A percentile compares a stretch with the other conserved stretches of the same genome.
Conservation (phyloP, 306 rosid species). For the Fagus sylvatica region DNA sequence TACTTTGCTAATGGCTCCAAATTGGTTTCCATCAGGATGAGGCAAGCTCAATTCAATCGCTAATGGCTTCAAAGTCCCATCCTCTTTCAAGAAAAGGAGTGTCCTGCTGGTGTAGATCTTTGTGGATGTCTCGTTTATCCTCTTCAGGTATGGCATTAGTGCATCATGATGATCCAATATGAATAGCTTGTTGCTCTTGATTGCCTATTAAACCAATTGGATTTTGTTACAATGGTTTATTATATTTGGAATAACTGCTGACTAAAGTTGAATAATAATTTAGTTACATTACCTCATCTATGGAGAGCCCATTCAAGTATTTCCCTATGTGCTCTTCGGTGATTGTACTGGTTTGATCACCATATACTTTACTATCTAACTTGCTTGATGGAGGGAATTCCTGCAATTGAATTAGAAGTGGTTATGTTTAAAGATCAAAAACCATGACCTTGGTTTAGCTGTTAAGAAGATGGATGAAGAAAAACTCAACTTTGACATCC, state of each 20-base stretch:
- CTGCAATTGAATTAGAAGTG: constrained; percentile 32
- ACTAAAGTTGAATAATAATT: not conserved
- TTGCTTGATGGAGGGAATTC: constrained; percentile 72
- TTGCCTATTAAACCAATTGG: constrained; percentile 45
- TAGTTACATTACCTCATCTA: constrained; percentile 46
- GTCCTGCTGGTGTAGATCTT: constrained; percentile 69
- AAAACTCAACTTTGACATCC: not conserved
- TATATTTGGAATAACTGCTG: not conserved
- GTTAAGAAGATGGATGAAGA: not conserved
- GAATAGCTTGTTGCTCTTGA: constrained; percentile 49
- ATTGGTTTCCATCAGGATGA: constrained; percentile 47
- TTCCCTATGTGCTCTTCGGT: constrained; percentile 43
- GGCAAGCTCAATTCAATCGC: constrained; percentile 69
- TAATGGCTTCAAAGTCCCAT: constrained; percentile 74
- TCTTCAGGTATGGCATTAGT: constrained; percentile 56
- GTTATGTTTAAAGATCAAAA: not conserved
- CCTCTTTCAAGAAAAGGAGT: constrained; percentile 54
- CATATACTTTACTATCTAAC: constrained; percentile 50
- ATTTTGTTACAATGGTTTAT: not conserved
- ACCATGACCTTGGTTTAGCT: constrained; percentile 1
- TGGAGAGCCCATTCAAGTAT: constrained; percentile 54
- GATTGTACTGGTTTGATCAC: constrained; percentile 59
- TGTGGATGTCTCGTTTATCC: constrained; percentile 43
- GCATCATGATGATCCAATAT: constrained; percentile 70
- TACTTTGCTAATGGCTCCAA: constrained; percentile 52